These are phyloP conservation scores for Tylopilus plumbeoviolaceoides DNA, from an alignment of 768 basidiomycete species.

Conservation along the genomic window DNA sequence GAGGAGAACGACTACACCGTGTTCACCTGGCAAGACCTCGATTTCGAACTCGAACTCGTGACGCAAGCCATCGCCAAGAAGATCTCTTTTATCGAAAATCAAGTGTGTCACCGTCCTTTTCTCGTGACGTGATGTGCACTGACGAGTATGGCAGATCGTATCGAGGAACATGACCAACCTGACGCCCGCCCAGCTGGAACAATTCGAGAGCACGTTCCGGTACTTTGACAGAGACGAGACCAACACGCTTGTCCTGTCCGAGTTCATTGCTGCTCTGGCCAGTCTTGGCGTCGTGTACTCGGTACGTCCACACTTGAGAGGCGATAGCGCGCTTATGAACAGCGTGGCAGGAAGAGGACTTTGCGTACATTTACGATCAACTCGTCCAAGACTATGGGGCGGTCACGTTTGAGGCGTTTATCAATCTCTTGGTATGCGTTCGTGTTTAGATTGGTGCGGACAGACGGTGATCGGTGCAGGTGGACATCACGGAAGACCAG, in stretches of 20 bases:
- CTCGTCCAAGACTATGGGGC: conserved; percentile 79
- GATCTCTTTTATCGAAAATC: conserved; percentile 95
- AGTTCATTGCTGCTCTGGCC: conserved; percentile 92
- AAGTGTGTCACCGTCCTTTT: conserved; percentile 45
- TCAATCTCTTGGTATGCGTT: conserved; percentile 75
- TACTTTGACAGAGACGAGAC: conserved; percentile 94
- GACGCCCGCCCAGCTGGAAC: conserved; percentile 92
- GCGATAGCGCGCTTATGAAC: not conserved
- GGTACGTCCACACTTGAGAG: conserved; percentile 34
- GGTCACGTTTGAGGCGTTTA: conserved; percentile 90
- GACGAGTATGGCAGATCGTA: conserved; percentile 59
- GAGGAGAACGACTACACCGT: conserved; percentile 97
- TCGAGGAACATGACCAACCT: conserved; percentile 92
- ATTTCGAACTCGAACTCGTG: conserved; percentile 83
- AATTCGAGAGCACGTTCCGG: conserved; percentile 95
- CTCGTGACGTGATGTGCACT: conserved; percentile 2
- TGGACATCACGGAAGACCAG: conserved; percentile 94
- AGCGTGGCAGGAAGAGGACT: conserved; percentile 69
- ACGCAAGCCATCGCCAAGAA: conserved; percentile 81
- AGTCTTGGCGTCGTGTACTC: conserved; percentile 93
- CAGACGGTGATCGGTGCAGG: conserved; percentile 42
- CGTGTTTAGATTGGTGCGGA: not conserved
- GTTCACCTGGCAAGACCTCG: conserved; percentile 82
- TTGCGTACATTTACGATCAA: conserved; percentile 78
- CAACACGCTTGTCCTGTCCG: conserved; percentile 78